Conservation (phyloP, 2,329 filamentous ascomycete species). For the Ophiocordyceps sinensis region DNA sequence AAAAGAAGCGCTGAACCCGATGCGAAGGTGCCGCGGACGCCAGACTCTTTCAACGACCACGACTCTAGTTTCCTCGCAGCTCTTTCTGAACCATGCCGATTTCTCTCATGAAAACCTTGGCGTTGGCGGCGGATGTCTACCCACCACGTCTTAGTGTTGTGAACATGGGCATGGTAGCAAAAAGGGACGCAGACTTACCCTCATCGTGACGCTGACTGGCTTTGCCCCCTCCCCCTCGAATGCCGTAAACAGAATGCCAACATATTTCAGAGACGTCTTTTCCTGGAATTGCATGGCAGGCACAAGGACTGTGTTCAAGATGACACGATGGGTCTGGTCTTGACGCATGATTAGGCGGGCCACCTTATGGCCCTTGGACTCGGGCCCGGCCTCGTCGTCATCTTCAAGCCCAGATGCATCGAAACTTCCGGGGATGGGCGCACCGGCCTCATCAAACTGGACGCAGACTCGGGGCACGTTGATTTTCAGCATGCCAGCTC, state of each 20-base stretch:
- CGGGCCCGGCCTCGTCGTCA: constrained; percentile 21
- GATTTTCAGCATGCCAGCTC: constrained; percentile 69
- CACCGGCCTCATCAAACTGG: constrained; percentile 37
- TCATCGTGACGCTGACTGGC: constrained; percentile 45
- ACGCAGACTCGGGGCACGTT: constrained; percentile 52
- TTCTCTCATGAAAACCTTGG: constrained; percentile 35
- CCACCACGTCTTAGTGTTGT: constrained; percentile 1
- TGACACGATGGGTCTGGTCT: constrained; percentile 73
- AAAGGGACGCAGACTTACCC: constrained; percentile 27
- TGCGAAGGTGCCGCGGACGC: too few species aligned
- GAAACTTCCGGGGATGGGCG: constrained; percentile 36
- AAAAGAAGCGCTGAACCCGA: too few species aligned
- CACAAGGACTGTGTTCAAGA: constrained; percentile 72
- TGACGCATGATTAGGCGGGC: constrained; percentile 79
- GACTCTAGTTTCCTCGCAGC: constrained; percentile 24
- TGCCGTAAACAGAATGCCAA: constrained; percentile 53
- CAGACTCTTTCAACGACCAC: neutral
- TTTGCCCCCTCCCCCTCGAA: constrained; percentile 41
- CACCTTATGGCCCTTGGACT: constrained; percentile 25
- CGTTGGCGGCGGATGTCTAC: constrained; percentile 39
- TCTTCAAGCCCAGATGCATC: constrained; percentile 37
- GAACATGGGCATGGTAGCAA: neutral
- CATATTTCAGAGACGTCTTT: constrained; percentile 56
- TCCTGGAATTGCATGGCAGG: constrained; percentile 69
- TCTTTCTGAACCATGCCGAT: constrained; percentile 35